Evolutionary conservation across 768 basidiomycete genomes (phyloP), one percentile per base, ranked within the genome.

Genomic region (Dacryopinax primogenitus): DNA sequence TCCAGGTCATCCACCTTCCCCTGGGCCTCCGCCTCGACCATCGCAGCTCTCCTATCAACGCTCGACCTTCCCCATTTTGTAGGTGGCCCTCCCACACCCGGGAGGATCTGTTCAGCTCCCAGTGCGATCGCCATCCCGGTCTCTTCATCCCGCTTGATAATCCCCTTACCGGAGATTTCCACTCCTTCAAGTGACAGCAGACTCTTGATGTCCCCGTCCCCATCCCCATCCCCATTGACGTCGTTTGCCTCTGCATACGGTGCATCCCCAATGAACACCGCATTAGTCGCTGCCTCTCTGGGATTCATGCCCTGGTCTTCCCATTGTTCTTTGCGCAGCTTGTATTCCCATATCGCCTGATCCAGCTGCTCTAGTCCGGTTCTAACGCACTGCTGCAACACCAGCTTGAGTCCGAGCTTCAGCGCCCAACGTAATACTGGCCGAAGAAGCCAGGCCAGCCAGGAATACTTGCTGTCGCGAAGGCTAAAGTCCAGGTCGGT

Each of bases 51-150:
- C 21, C 51, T 58, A 30, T 23, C 51, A 30, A 58, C 51, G 51
- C 51, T 58, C 26, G 51, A 58, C 13, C 51, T 23, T 28, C 51
- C 51, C 51, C 51, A 58, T 32, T 58, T 58, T 58, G 51, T 28
- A 3, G 51, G 51, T 30, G 51, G 51, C 26, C 51, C 51, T 4
- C 51, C 51, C 3, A 58, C 51, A 30, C 51, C 51, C 2, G 51
- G 51, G 23, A 58, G 30, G 51, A 58, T 26, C 26, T 58, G 51
- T 21, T 58, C 51, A 15, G 51, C 51, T 58, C 51, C 51, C 3
- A 58, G 9, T 6, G 51, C 51, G 21, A 58, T 58, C 15, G 51
- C 51, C 3, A 30, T 58, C 13, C 32, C 51, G 12, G 13, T 30
- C 26, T 26, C 51, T 32, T 58, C 51, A 21, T 58, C 21, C 26